Evolutionary conservation across 768 basidiomycete genomes (phyloP), one percentile per base, ranked within the genome.

Genomic region (Mycena maculata): DNA sequence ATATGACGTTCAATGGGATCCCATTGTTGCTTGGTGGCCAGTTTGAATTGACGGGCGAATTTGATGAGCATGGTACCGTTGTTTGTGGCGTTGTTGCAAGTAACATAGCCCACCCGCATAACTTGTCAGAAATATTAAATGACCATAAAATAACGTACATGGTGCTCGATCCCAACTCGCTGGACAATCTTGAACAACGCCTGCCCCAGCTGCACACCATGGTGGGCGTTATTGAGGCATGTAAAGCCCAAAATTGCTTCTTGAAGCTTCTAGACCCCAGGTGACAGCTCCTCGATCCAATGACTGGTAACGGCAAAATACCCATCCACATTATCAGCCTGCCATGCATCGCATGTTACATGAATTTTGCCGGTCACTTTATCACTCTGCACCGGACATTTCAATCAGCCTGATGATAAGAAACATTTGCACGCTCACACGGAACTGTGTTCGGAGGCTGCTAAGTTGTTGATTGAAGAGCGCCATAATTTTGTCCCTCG

Each of bases 331-430:
- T 79, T 82, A 4, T 41, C 54, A 1, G 81, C 81, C 50, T 80
- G 80, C 81, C 81, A 83, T 15, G 73, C 79, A 68, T 84, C 77
- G 66, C 80, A 80, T 3, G 80, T 84, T 11, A 78, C 30, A 45
- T 71, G 76, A 49, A 81, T 65, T 12, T 42, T 20, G 12, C 76
- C 78, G 7, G 28, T 59, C 0, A 75, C 73, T 11, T 22, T 38
- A 2, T 61, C 44, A 33, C 73, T 69, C 74, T 74, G 33, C 2
- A 30, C 6, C 12, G 27, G 11, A 20, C 39, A 18, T 41, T 41
- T 45, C 22, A 45, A 45, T 45, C 13, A 42, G 22, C 22, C 4
- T 45, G 44, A 23, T 45, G 8, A 25, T 8, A 13, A 45, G 25
- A 25, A 6, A 22, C 5, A 12, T 42, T 22, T 20, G 4, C 6